Evolutionary conservation across 1,284 basidiomycete genomes (phyloP), one percentile per base, ranked within the genome.

Genomic region (Malassezia nana): DNA sequence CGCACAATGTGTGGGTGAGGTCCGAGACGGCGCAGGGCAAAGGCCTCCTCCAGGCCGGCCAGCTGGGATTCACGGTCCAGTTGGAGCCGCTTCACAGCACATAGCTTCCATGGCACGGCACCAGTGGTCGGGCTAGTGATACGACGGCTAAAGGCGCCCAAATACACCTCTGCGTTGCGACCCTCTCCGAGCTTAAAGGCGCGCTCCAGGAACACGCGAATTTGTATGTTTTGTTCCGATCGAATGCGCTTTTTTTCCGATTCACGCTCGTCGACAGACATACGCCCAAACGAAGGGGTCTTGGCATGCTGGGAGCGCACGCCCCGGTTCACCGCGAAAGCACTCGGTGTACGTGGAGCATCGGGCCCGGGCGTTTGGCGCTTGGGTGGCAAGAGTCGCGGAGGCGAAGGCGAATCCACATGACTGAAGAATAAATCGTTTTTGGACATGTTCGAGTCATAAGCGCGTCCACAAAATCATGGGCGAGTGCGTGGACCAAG

Each of bases 1-100:
- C 55, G 49, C 29, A 73, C 66, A 15, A 73, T 60, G 46, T 66
- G 59, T 6, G 67, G 66, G 58, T 73, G 69, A 7, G 46, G 35
- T 1, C 71, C 70, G 6, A 73, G 55, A 20, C 66, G 55, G 18
- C 71, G 58, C 16, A 73, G 55, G 3, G 69, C 69, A 53, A 70
- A 73, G 1, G 62, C 71, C 54, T 73, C 71, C 33, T 72, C 69
- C 3, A 73, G 55, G 4, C 69, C 71, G 0, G 72, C 58, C 13
- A 70, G 52, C 47, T 72, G 67, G 10, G 61, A 63, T 33, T 68
- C 63, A n/a, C 63, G 62, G 40, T 73, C 69, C 1, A 66, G 59
- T 41, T 73, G 66, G 1, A 70, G 55, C 8, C 71, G 63, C 38
- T 73, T 73, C 46, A 71, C 54, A n/a, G 71, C 71, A 45, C 71